A percentile compares a stretch with the other conserved stretches of the same genome.
phyloP scores from a whole-genome alignment of 768 basidiomycete genomes.

The Sporobolomyces phaffii region DNA sequence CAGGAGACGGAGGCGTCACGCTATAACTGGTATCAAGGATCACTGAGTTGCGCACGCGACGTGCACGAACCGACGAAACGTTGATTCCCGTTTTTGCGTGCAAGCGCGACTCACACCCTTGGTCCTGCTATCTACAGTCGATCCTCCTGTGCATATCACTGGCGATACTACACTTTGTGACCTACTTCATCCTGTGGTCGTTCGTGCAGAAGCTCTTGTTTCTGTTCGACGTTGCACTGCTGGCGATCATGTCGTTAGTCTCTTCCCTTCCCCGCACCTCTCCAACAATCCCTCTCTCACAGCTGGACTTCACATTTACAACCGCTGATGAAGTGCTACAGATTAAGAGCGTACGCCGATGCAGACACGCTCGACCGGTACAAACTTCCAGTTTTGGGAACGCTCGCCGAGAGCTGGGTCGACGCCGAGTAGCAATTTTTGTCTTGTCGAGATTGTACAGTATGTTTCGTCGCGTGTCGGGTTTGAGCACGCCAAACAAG shows the following conservation, averaged over 20 bases:
- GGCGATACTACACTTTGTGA: slow-evolving; percentile 36
- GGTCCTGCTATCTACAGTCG: slow-evolving; percentile 24
- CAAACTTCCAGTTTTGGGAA: slow-evolving; percentile 36
- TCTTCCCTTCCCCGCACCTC: neutral
- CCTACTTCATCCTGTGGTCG: slow-evolving; percentile 20
- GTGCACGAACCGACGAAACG: too few species aligned
- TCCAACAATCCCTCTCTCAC: too few species aligned
- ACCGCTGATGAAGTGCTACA: too few species aligned
- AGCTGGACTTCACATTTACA: too few species aligned
- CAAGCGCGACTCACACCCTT: too few species aligned
- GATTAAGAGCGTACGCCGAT: slow-evolving; percentile 36
- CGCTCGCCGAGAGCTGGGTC: slow-evolving; percentile 35
- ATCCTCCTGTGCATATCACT: slow-evolving; percentile 28
- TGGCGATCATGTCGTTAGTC: slow-evolving; percentile 18
- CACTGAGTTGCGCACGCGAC: too few species aligned
- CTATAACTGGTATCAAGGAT: too few species aligned
- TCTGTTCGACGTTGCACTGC: slow-evolving; percentile 24
- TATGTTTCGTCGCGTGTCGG: neutral
- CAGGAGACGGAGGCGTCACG: too few species aligned
- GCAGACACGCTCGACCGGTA: slow-evolving; percentile 29
- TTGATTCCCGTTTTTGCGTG: too few species aligned
- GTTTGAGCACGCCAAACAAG: too few species aligned
- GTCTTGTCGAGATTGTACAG: too few species aligned
- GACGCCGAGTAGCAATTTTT: slow-evolving; percentile 33
- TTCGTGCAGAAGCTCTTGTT: slow-evolving; percentile 30